A percentile compares a stretch with the other conserved stretches of the same genome.
Evolutionary conservation across 192 early-diverging fungal genomes (phyloP).

Genomic region (Coemansia interrupta): DNA sequence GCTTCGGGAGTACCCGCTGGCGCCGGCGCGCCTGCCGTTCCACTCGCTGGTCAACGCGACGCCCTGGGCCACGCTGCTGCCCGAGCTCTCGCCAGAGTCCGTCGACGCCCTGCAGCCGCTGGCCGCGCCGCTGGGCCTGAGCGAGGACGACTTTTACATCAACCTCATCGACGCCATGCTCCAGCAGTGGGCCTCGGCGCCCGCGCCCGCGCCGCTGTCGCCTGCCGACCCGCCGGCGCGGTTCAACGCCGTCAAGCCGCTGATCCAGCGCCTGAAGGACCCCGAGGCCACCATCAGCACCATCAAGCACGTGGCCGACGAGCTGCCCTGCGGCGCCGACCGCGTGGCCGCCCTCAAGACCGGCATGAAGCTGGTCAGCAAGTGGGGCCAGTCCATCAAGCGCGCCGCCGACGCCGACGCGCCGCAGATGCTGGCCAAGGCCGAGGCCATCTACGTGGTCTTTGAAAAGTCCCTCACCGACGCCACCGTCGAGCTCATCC

Average conservation of each 20-base stretch:
- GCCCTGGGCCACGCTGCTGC: conserved; percentile 52
- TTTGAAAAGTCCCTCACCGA: conserved; percentile 38
- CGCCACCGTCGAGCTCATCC: conserved; percentile 19
- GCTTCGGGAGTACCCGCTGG: conserved; percentile 30
- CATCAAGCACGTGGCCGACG: conserved; percentile 55
- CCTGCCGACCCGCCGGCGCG: conserved; percentile 29
- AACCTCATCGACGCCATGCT: conserved; percentile 58
- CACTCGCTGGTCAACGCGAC: conserved; percentile 53
- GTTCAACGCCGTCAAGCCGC: conserved; percentile 56
- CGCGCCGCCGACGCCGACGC: conserved; percentile 36
- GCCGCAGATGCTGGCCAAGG: conserved; percentile 25
- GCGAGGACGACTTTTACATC: conserved; percentile 63
- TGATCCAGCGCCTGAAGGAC: conserved; percentile 56
- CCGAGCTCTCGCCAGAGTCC: conserved; percentile 56
- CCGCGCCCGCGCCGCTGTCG: conserved; percentile 9
- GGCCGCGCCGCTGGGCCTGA: conserved; percentile 51
- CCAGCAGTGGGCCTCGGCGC: conserved; percentile 22
- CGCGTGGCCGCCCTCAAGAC: conserved; percentile 60
- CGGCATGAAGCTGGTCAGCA: conserved; percentile 49
- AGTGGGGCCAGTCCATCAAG: conserved; percentile 48
- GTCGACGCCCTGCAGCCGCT: conserved; percentile 58
- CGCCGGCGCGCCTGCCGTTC: conserved; percentile 59
- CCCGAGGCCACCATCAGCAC: conserved; percentile 54
- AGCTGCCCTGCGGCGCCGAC: conserved; percentile 59
- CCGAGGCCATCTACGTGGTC: conserved; percentile 36